phyloP scores from a whole-genome alignment of 768 basidiomycete species.

The Russula sp. region DNA sequence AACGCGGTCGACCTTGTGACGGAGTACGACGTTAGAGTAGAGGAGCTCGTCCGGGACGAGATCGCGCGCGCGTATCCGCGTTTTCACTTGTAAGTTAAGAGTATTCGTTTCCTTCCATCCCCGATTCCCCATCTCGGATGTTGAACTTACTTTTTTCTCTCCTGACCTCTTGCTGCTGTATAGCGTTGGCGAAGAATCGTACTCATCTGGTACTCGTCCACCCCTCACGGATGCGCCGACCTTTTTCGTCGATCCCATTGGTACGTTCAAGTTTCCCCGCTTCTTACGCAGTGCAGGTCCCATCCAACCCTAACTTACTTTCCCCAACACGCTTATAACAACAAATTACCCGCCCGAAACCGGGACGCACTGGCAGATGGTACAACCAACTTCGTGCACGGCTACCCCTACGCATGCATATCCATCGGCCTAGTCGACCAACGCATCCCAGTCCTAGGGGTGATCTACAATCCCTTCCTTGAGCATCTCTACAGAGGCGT shows the following conservation, averaged over 20 bases:
- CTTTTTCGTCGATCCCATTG: conserved; percentile 95
- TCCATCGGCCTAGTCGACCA: conserved; percentile 87
- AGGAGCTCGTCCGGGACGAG: conserved; percentile 73
- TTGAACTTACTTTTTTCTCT: neutral
- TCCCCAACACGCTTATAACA: conserved; percentile 33
- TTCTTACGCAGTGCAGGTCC: conserved; percentile 51
- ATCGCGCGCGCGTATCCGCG: conserved; percentile 63
- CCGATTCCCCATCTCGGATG: neutral
- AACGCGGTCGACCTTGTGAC: conserved; percentile 95
- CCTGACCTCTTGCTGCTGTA: no score
- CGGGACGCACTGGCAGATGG: conserved; percentile 55
- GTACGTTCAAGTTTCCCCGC: conserved; percentile 39
- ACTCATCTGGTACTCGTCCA: conserved; percentile 65
- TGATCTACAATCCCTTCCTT: conserved; percentile 18
- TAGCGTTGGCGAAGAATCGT: conserved; percentile 95
- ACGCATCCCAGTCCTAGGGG: conserved; percentile 56
- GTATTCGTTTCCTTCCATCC: neutral
- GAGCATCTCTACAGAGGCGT: conserved; percentile 18
- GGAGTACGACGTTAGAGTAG: conserved; percentile 89
- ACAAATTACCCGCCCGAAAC: conserved; percentile 44
- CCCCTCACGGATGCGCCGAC: conserved; percentile 85
- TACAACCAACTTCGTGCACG: conserved; percentile 84
- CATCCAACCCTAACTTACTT: conserved; percentile 69
- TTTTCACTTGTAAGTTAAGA: conserved; percentile 77
- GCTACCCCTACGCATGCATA: conserved; percentile 84